Evolutionary conservation across 352 stramenopile genomes (phyloP).

Genomic region (Globisporangium parvum): DNA sequence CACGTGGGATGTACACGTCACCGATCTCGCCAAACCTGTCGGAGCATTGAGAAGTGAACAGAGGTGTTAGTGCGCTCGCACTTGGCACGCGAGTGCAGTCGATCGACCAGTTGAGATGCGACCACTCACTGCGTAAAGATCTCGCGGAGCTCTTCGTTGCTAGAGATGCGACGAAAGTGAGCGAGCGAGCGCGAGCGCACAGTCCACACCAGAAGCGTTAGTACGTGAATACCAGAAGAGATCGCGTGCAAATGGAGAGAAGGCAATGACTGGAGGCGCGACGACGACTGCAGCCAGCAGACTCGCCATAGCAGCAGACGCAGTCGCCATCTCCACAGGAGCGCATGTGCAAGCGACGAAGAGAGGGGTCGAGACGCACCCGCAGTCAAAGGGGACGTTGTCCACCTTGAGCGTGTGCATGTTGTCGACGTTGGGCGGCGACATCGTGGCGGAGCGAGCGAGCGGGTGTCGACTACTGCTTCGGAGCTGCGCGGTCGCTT

Average conservation of each 20-base stretch:
- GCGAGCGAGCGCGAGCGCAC: too few relatives aligned
- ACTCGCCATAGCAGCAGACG: too few relatives aligned
- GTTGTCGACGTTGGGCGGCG: slow-evolving; percentile 69
- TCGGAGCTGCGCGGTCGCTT: background rate
- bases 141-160: slow-evolving; percentile 50
- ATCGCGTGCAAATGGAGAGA: background rate
- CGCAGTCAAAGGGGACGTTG: slow-evolving; percentile 79
- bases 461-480: background rate
- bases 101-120: too few relatives aligned
- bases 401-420: slow-evolving; percentile 88
- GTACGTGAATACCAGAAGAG: background rate
- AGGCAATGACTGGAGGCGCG: too few relatives aligned
- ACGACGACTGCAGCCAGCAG: too few relatives aligned
- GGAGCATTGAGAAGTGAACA: background rate
- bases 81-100: background rate
- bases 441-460: slow-evolving; percentile 20
- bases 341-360: too few relatives aligned
- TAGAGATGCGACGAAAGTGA: slow-evolving; percentile 1
- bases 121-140: slow-evolving; percentile 60
- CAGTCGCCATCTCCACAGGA: too few relatives aligned
- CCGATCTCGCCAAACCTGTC: slow-evolving; percentile 61
- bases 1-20: slow-evolving; percentile 79
- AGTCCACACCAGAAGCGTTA: background rate
- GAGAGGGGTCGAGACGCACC: slow-evolving; percentile 41
- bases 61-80: background rate